These are phyloP conservation scores for Paraphaeosphaeria minitans DNA, from an alignment of 2,329 filamentous ascomycete genomes.

Conservation along the genomic window DNA sequence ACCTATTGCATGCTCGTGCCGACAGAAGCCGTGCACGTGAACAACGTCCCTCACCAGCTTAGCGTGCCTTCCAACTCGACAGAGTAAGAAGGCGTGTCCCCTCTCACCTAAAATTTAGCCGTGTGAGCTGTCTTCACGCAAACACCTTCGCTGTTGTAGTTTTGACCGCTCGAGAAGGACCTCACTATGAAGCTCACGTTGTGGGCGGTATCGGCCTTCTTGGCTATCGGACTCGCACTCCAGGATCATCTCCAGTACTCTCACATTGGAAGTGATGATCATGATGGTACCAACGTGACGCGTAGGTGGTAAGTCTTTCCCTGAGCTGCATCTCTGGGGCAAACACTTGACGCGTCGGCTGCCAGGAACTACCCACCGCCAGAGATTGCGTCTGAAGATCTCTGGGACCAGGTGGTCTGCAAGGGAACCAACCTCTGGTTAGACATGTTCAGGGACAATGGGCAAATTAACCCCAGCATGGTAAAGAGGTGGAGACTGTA, in stretches of 20 bases:
- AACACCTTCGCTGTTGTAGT: neutral
- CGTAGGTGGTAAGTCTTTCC: conserved; percentile 1
- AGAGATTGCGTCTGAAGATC: neutral
- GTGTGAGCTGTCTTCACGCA: neutral
- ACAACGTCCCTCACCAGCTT: too few species aligned
- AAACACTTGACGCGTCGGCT: neutral
- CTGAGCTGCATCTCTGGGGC: neutral
- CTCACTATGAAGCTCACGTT: neutral
- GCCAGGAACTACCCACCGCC: neutral
- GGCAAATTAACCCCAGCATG: neutral
- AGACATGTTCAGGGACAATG: neutral
- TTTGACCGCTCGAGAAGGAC: neutral
- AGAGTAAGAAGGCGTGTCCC: too few species aligned
- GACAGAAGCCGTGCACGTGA: too few species aligned
- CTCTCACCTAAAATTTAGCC: too few species aligned
- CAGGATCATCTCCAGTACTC: neutral
- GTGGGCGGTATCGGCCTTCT: neutral
- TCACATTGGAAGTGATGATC: neutral
- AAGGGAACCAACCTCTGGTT: neutral
- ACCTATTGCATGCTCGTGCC: too few species aligned
- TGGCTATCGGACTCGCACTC: neutral
- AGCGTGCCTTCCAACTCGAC: too few species aligned
- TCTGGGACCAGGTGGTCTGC: neutral
- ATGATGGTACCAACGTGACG: neutral
- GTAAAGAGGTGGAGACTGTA: neutral